Percentiles rank a stretch among this genome's conserved stretches.
These are phyloP conservation scores for Trichoderma erinaceum DNA, from an alignment of 495 filamentous ascomycete species.

Conservation along the genomic window DNA sequence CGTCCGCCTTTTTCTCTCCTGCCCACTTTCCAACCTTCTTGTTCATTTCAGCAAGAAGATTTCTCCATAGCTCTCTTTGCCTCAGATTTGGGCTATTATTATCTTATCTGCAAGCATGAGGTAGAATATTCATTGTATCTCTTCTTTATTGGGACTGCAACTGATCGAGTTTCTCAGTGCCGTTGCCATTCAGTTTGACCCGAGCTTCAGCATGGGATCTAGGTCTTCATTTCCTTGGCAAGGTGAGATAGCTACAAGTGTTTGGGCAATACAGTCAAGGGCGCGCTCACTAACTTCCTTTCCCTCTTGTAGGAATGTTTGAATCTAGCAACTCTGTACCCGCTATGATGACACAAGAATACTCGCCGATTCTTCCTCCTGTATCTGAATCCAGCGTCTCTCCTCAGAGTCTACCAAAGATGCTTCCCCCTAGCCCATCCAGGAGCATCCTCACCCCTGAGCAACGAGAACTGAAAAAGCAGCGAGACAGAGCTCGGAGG, in stretches of 20 bases:
- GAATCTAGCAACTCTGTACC: background rate
- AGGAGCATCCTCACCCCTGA: conserved; percentile 39
- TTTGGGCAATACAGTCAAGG: background rate
- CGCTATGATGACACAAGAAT: background rate
- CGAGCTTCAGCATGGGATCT: conserved; percentile 39
- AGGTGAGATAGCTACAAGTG: conserved; percentile 22
- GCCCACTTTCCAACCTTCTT: conserved; percentile 9
- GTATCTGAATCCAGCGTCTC: conserved; percentile 16
- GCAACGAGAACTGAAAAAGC: conserved; percentile 44
- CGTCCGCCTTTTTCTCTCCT: background rate
- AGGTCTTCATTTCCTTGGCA: conserved; percentile 41
- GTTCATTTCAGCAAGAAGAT: background rate
- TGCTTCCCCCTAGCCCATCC: conserved; percentile 42
- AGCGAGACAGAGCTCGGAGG: conserved; percentile 41
- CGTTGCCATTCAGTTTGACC: conserved; percentile 41
- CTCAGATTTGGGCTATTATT: background rate
- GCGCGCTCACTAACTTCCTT: background rate
- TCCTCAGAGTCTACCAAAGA: conserved; percentile 31
- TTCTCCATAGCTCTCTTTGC: background rate
- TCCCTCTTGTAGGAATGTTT: background rate
- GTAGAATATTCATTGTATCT: background rate
- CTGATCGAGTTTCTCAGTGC: conserved; percentile 26
- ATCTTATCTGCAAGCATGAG: background rate
- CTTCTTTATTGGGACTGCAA: conserved; percentile 8
- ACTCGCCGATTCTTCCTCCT: conserved; percentile 1